Conservation (phyloP, 2,329 filamentous ascomycete species). For the Botrytis porri region DNA sequence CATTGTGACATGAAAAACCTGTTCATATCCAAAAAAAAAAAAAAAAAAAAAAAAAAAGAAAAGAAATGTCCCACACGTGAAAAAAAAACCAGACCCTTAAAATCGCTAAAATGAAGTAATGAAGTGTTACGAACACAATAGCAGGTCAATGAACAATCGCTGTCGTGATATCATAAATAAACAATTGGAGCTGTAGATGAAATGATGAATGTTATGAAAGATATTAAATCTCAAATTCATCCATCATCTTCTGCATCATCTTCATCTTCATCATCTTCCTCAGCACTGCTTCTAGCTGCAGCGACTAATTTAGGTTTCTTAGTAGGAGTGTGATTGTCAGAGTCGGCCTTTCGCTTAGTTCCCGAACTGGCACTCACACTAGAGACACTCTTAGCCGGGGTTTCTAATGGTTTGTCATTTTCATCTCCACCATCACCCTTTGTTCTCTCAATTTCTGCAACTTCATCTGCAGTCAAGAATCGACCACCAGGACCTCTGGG, state of each 20-base stretch:
- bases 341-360: constrained; percentile 60
- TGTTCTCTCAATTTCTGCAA: constrained; percentile 79
- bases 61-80: background rate
- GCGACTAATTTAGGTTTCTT: constrained; percentile 51
- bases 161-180: constrained; percentile 36
- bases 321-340: constrained; percentile 46
- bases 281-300: constrained; percentile 29
- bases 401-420: constrained; percentile 40
- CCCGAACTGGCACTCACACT: constrained; percentile 41
- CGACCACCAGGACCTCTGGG: constrained; percentile 90
- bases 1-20: constrained; percentile 16
- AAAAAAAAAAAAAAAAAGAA: background rate
- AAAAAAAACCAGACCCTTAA: constrained; percentile 13
- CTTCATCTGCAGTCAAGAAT: constrained; percentile 94
- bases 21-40: constrained; percentile 17
- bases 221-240: constrained; percentile 16
- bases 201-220: constrained; percentile 9
- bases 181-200: constrained; percentile 21
- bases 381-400: constrained; percentile 34
- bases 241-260: constrained; percentile 39
- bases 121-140: constrained; percentile 24
- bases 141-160: constrained; percentile 27
- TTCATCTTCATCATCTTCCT: constrained; percentile 37
- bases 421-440: constrained; percentile 42
- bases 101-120: constrained; percentile 28